Percentiles rank a stretch among this genome's conserved stretches.
Conservation (phyloP, 2,329 filamentous ascomycete genomes). For the Talaromyces sp. region DNA sequence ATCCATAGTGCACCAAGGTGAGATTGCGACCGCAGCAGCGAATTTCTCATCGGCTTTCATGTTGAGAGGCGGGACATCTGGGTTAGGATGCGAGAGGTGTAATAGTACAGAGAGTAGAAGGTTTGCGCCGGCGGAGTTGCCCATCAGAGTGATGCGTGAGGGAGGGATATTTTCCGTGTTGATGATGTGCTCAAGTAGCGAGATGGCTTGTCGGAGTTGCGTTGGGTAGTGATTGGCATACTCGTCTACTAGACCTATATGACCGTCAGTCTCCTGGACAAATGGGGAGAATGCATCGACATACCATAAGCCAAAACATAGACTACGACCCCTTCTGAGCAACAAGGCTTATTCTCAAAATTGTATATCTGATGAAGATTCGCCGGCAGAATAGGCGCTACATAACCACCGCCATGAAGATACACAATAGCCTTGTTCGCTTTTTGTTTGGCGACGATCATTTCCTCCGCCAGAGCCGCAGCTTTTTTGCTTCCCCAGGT, state of each 20-base stretch:
- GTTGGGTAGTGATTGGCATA: slow-evolving; percentile 10
- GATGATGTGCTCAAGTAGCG: slow-evolving; percentile 9
- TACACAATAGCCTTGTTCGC: slow-evolving; percentile 14
- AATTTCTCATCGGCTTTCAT: not conserved
- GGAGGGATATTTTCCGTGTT: slow-evolving; percentile 7
- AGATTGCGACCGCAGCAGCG: slow-evolving; percentile 6
- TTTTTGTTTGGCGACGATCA: slow-evolving; percentile 2
- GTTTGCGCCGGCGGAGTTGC: slow-evolving; percentile 14
- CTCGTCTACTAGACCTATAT: slow-evolving; percentile 6
- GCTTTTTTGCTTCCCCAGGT: not conserved
- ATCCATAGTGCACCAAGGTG: slow-evolving; percentile 15
- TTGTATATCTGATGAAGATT: slow-evolving; percentile 4
- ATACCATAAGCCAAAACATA: slow-evolving; percentile 12
- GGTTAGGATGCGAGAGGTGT: slow-evolving; percentile 12
- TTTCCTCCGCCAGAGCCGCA: not conserved
- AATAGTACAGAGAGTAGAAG: slow-evolving; percentile 10
- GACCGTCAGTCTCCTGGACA: not conserved
- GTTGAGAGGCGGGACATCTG: not conserved
- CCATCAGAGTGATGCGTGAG: slow-evolving; percentile 11
- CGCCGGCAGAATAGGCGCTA: not conserved
- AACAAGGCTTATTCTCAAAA: slow-evolving; percentile 3
- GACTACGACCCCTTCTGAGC: slow-evolving; percentile 5
- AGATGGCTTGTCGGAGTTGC: slow-evolving; percentile 15
- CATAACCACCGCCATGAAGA: slow-evolving; percentile 16
- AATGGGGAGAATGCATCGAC: not conserved